Conservation (phyloP, 2,329 filamentous ascomycete species). For the Daldinia sp. region DNA sequence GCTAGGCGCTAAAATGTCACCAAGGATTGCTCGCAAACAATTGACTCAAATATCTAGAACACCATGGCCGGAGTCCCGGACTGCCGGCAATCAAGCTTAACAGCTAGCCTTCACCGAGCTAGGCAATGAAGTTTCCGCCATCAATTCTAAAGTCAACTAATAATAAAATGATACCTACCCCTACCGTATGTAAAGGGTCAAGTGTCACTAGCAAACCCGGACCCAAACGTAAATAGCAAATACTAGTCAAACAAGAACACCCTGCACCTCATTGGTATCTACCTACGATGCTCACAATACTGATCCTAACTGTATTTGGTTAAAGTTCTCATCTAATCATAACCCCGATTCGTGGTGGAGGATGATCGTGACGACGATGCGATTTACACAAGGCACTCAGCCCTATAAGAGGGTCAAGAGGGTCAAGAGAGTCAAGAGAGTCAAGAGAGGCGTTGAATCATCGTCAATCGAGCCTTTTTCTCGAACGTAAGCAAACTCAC, state of each 20-base stretch:
- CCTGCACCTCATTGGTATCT: background rate
- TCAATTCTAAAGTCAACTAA: background rate
- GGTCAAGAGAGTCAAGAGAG: background rate
- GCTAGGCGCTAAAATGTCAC: conserved; percentile 4
- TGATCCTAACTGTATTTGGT: background rate
- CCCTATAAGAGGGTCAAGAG: conserved; percentile 34
- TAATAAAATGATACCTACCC: background rate
- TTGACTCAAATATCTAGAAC: conserved; percentile 10
- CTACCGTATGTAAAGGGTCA: background rate
- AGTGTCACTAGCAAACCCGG: background rate
- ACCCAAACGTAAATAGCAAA: background rate
- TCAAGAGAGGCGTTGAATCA: conserved; percentile 4
- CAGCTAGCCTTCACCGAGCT: background rate
- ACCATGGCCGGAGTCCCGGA: conserved; percentile 9
- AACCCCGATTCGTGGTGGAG: background rate
- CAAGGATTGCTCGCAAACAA: conserved; percentile 12
- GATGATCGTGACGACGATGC: background rate
- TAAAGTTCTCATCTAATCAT: conserved; percentile 4
- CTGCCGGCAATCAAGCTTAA: conserved; percentile 9
- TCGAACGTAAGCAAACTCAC: conserved; percentile 18
- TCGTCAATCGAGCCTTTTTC: background rate
- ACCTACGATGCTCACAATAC: background rate
- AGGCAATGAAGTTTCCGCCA: background rate
- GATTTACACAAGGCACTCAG: conserved; percentile 27
- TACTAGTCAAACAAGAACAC: background rate